Evolutionary conservation across 768 basidiomycete genomes (phyloP).

Genomic region (Amanita muscaria): DNA sequence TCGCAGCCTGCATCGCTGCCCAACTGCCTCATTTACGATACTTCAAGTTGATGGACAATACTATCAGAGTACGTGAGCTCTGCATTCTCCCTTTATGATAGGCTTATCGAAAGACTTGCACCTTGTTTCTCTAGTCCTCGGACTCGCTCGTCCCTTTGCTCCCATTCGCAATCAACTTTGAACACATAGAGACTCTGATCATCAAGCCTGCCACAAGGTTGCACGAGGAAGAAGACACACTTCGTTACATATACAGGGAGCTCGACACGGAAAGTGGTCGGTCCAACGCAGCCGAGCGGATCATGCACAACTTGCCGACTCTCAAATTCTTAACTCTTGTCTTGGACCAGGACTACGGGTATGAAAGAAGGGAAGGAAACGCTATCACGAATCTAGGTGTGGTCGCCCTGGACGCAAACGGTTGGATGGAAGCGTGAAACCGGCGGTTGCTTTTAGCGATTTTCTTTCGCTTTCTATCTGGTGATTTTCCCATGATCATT

Average conservation of each 20-base stretch:
- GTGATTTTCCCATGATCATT: conserved; percentile 1
- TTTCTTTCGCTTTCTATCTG: neutral
- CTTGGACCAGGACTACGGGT: conserved; percentile 5
- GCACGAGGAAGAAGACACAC: conserved; percentile 8
- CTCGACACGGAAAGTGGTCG: conserved; percentile 3
- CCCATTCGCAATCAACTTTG: conserved; percentile 12
- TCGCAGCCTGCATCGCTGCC: conserved; percentile 14
- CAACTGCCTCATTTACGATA: conserved; percentile 18
- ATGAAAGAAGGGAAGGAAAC: neutral
- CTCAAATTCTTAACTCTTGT: conserved; percentile 3
- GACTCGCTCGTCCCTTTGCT: conserved; percentile 14
- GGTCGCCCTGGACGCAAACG: conserved; percentile 3
- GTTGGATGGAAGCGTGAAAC: conserved; percentile 9
- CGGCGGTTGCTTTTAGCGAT: neutral
- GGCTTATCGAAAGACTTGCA: neutral
- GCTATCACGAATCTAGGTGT: neutral
- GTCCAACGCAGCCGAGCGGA: neutral
- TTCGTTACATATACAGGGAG: conserved; percentile 7
- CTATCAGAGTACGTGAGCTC: conserved; percentile 12
- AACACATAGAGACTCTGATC: conserved; percentile 15
- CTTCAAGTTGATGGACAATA: conserved; percentile 16
- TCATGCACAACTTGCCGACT: conserved; percentile 8
- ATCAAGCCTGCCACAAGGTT: conserved; percentile 10
- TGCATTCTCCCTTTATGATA: neutral
- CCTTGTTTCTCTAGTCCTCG: conserved; percentile 6